Conservation (phyloP, 176 grass and related monocot species). For the Elymus sibiricus region DNA sequence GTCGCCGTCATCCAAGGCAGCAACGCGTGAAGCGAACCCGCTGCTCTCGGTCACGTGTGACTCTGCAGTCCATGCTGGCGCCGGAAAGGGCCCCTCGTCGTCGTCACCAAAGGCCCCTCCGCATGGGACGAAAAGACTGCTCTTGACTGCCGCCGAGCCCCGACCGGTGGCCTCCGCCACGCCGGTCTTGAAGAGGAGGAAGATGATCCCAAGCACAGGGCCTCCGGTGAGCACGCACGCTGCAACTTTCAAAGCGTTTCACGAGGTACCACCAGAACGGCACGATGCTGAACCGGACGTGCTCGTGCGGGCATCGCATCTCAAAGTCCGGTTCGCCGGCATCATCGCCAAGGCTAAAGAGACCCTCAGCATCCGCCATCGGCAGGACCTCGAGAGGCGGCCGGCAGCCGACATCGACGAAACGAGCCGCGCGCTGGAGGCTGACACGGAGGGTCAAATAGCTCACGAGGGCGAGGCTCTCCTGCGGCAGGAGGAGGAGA, state of each 20-base stretch:
- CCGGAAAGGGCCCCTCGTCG: not conserved
- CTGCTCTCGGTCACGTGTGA: not conserved
- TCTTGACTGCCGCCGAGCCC: not conserved
- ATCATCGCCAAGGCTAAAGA: slow-evolving; percentile 19
- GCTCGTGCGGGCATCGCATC: not conserved
- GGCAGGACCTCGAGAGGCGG: not conserved
- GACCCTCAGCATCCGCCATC: not conserved
- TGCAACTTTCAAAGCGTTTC: not conserved
- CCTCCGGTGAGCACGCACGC: not conserved
- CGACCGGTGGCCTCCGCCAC: not conserved
- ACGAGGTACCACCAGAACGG: not conserved
- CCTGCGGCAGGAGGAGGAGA: not conserved
- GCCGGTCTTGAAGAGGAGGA: not conserved
- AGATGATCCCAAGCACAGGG: not conserved
- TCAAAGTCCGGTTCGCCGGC: not conserved
- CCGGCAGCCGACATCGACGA: not conserved
- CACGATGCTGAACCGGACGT: not conserved
- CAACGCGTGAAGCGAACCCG: not conserved
- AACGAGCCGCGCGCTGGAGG: not conserved
- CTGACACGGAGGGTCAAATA: not conserved
- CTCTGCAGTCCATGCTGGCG: not conserved
- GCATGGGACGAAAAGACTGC: not conserved
- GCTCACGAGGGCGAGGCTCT: not conserved
- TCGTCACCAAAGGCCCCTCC: not conserved
- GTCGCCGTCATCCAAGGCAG: not conserved